Percentiles rank a stretch among this genome's conserved stretches.
These are phyloP conservation scores for Fusarium sublunatum DNA, from an alignment of 2,329 filamentous ascomycete species.

Conservation along the genomic window DNA sequence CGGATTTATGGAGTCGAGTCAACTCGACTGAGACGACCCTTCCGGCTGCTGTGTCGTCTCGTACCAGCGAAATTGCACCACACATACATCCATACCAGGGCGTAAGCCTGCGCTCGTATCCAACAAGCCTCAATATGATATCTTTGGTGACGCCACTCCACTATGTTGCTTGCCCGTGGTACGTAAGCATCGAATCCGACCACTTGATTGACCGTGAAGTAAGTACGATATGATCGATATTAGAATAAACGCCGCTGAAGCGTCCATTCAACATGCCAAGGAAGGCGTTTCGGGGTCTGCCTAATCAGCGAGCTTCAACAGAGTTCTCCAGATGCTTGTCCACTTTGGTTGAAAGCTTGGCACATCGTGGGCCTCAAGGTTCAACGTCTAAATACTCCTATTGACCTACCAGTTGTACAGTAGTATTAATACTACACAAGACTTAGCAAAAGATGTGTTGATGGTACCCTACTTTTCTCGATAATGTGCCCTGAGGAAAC, in stretches of 20 bases:
- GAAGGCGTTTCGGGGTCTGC: neutral
- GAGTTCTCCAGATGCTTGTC: conserved; percentile 5
- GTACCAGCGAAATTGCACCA: conserved; percentile 30
- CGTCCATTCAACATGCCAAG: conserved; percentile 13
- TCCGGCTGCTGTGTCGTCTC: conserved; percentile 1
- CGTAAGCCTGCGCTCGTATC: conserved; percentile 31
- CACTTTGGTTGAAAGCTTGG: conserved; percentile 24
- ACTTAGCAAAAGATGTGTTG: too few relatives aligned
- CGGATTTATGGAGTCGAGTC: conserved; percentile 3
- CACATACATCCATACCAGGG: conserved; percentile 1
- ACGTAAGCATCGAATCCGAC: conserved; percentile 21
- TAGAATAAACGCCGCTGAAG: conserved; percentile 5
- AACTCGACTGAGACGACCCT: conserved; percentile 12
- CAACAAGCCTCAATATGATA: conserved; percentile 33
- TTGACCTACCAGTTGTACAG: neutral
- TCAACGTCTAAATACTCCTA: neutral
- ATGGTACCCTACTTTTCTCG: too few relatives aligned
- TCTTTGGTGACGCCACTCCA: conserved; percentile 27
- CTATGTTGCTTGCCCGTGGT: conserved; percentile 14
- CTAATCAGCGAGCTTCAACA: conserved; percentile 22
- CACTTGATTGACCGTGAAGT: conserved; percentile 3
- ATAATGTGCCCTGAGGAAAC: neutral
- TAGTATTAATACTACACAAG: neutral
- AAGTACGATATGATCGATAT: too few relatives aligned
- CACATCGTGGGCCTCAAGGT: conserved; percentile 12